Conservation (phyloP, 257 asterid genomes). For the Solanum chilense region DNA sequence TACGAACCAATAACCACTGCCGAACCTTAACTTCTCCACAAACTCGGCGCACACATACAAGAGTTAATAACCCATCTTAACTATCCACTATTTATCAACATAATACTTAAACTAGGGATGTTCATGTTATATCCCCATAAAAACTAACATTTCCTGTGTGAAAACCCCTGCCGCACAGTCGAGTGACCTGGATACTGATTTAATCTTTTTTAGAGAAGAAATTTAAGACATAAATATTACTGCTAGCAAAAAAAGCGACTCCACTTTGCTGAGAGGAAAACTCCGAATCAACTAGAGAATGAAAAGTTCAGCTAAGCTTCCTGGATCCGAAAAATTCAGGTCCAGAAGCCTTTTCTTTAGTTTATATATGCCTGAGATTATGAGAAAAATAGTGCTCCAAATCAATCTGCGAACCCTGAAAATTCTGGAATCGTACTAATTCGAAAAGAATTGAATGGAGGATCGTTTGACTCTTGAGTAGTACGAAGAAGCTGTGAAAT, state of each 20-base stretch:
- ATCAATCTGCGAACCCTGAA: background rate
- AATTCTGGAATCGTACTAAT: background rate
- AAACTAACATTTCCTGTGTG: no score
- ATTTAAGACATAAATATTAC: no score
- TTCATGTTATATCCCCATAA: no score
- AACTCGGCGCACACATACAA: background rate
- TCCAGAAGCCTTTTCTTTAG: background rate
- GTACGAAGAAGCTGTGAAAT: no score
- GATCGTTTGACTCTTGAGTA: background rate
- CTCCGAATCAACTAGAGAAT: background rate
- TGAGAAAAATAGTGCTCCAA: background rate
- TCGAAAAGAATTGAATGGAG: background rate
- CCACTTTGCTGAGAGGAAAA: background rate
- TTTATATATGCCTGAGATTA: background rate
- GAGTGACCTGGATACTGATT: no score
- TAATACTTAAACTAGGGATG: no score
- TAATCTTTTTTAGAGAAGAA: no score
- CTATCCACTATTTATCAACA: no score
- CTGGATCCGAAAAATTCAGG: background rate
- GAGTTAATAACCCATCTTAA: no score
- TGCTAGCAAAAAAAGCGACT: background rate
- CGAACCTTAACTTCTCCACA: background rate
- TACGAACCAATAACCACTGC: background rate
- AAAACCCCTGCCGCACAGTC: no score
- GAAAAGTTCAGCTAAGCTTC: background rate